Evolutionary conservation across 108 stramenopile species (phyloP).

Genomic region (Cylindrotheca closterium): DNA sequence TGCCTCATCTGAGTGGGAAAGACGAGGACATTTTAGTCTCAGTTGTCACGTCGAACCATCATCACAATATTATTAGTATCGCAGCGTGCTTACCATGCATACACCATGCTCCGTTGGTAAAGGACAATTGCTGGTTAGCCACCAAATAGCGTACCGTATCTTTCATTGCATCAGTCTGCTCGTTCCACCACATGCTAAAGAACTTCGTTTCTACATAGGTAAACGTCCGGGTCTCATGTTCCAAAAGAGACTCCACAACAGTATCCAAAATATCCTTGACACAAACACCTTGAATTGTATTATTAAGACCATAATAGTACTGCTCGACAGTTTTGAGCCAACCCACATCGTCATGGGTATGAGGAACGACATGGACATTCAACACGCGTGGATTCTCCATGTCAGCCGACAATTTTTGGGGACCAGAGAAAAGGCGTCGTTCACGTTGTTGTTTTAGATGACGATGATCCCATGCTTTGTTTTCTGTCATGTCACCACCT

Average conservation of each 20-base stretch:
- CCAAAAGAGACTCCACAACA: conserved; percentile 61
- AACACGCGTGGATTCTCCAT: conserved; percentile 18
- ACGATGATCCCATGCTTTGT: too few relatives aligned
- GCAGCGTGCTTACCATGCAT: conserved; percentile 77
- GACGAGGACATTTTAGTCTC: neutral
- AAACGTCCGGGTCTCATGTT: conserved; percentile 85
- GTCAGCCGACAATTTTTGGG: conserved; percentile 7
- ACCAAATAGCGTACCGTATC: conserved; percentile 63
- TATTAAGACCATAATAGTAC: conserved; percentile 85
- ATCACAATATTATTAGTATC: neutral
- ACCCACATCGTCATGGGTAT: conserved; percentile 92
- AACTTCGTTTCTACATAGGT: conserved; percentile 93
- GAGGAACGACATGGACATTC: conserved; percentile 88
- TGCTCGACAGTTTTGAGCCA: conserved; percentile 97
- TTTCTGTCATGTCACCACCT: too few relatives aligned
- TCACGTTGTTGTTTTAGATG: too few relatives aligned
- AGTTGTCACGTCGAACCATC: too few relatives aligned
- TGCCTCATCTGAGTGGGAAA: conserved; percentile 69
- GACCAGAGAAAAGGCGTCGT: too few relatives aligned
- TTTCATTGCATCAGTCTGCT: conserved; percentile 52
- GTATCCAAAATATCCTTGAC: conserved; percentile 86
- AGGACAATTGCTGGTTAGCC: conserved; percentile 65
- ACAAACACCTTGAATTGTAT: conserved; percentile 75
- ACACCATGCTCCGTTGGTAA: conserved; percentile 97
- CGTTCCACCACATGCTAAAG: conserved; percentile 92